Conservation (phyloP, 352 stramenopile genomes). For the Globisporangium spinosum region DNA sequence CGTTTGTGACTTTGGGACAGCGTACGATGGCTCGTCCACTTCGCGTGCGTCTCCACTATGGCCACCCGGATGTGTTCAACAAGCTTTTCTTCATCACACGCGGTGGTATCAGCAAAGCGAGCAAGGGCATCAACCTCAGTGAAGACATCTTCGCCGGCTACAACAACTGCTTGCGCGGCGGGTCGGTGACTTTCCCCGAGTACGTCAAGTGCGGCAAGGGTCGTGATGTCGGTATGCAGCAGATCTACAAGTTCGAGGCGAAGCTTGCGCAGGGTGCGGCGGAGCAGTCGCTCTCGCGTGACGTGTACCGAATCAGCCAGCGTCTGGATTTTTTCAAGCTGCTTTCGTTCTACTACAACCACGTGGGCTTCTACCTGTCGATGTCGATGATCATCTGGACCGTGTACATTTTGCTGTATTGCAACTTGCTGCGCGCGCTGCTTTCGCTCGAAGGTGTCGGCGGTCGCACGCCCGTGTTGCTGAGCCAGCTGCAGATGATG, state of each 20-base stretch:
- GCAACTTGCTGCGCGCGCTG: constrained; percentile 92
- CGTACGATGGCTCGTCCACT: constrained; percentile 94
- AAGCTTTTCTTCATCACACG: constrained; percentile 99
- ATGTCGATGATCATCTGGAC: constrained; percentile 98
- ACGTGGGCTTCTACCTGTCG: constrained; percentile 98
- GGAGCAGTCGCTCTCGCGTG: constrained; percentile 97
- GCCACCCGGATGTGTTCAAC: constrained; percentile 99
- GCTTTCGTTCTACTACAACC: constrained; percentile 99
- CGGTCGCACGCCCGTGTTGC: constrained; percentile 89
- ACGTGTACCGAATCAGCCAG: constrained; percentile 97
- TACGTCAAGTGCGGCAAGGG: constrained; percentile 99
- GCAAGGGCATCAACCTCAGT: constrained; percentile 98
- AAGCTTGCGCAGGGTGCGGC: constrained; percentile 97
- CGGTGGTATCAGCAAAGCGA: constrained; percentile 98
- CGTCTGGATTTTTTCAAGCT: constrained; percentile 98
- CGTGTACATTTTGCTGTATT: constrained; percentile 96
- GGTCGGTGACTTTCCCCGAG: constrained; percentile 96
- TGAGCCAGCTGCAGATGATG: constrained; percentile 95
- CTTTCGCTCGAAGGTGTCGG: constrained; percentile 91
- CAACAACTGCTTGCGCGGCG: constrained; percentile 97
- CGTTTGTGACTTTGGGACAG: constrained; percentile 98
- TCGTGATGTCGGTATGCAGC: constrained; percentile 98
- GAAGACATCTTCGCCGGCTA: constrained; percentile 99
- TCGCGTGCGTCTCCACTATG: constrained; percentile 97
- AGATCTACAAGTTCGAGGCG: constrained; percentile 99